Percentiles rank a stretch among this genome's conserved stretches.
phyloP scores from a whole-genome alignment of 768 basidiomycete species.

The Leucocoprinus leucothites region DNA sequence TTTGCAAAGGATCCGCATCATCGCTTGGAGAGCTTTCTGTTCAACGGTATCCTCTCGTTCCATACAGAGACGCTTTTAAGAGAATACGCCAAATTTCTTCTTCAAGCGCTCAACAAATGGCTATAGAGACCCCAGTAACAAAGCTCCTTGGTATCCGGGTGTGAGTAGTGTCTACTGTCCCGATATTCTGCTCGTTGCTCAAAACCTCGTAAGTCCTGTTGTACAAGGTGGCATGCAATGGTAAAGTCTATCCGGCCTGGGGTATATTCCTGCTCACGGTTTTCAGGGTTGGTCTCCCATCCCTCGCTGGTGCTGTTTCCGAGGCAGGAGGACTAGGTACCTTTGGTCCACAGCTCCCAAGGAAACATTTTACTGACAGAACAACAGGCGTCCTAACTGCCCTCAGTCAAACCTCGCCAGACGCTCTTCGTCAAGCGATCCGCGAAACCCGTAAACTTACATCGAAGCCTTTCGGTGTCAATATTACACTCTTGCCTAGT shows the following conservation, averaged over 20 bases:
- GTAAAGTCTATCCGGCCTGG: slow-evolving; percentile 30
- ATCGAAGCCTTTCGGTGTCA: slow-evolving; percentile 78
- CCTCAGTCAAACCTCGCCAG: slow-evolving; percentile 83
- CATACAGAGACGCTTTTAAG: background rate
- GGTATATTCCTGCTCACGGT: background rate
- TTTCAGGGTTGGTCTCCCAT: slow-evolving; percentile 77
- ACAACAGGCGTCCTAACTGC: slow-evolving; percentile 75
- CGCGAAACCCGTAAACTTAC: slow-evolving; percentile 70
- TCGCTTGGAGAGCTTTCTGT: background rate
- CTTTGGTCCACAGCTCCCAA: background rate
- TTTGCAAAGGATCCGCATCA: background rate
- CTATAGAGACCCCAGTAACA: slow-evolving; percentile 55
- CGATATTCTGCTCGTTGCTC: background rate
- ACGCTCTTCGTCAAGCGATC: slow-evolving; percentile 77
- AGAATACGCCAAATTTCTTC: background rate
- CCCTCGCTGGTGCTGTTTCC: slow-evolving; percentile 72
- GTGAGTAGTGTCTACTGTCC: slow-evolving; percentile 37
- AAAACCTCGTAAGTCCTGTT: slow-evolving; percentile 51
- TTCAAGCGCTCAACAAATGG: slow-evolving; percentile 22
- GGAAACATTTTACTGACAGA: background rate
- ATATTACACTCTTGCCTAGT: slow-evolving; percentile 82
- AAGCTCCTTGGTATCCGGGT: slow-evolving; percentile 63
- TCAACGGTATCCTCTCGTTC: background rate
- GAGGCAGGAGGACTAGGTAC: slow-evolving; percentile 79
- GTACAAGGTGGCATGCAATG: slow-evolving; percentile 94